These are phyloP conservation scores for Mortierella sp. DNA, from an alignment of 371 early-diverging fungal genomes.

Conservation along the genomic window DNA sequence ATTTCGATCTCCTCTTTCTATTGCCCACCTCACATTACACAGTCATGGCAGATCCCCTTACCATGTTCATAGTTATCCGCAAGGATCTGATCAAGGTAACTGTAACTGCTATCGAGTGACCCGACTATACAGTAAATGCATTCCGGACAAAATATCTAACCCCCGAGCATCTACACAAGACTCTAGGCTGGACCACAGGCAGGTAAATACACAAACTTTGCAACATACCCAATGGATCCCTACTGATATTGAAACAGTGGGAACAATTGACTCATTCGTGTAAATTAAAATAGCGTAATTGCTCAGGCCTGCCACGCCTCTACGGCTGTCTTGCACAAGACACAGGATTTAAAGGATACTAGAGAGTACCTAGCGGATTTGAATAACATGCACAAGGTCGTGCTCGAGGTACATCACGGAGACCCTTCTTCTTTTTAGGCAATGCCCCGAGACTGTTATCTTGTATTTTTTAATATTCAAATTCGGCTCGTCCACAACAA, in stretches of 20 bases:
- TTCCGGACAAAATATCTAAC: neutral
- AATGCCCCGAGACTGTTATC: too few species aligned
- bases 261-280: neutral
- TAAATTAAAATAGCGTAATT: slow-evolving; percentile 68
- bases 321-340: slow-evolving; percentile 76
- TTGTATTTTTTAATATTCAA: too few species aligned
- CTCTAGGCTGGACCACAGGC: slow-evolving; percentile 82
- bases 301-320: slow-evolving; percentile 91
- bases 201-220: slow-evolving; percentile 64
- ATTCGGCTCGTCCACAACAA: too few species aligned
- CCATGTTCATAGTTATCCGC: slow-evolving; percentile 87
- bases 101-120: neutral
- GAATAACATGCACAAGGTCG: slow-evolving; percentile 88
- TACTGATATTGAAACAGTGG: too few species aligned
- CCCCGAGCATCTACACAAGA: slow-evolving; percentile 46
- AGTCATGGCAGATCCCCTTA: slow-evolving; percentile 69
- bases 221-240: too few species aligned
- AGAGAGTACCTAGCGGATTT: slow-evolving; percentile 72
- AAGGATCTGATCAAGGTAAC: slow-evolving; percentile 85
- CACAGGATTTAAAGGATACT: slow-evolving; percentile 70
- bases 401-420: slow-evolving; percentile 68
- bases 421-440: neutral
- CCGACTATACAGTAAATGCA: neutral
- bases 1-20: neutral
- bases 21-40: neutral